phyloP scores from a whole-genome alignment of 257 asterid species.

The Avicennia marina region DNA sequence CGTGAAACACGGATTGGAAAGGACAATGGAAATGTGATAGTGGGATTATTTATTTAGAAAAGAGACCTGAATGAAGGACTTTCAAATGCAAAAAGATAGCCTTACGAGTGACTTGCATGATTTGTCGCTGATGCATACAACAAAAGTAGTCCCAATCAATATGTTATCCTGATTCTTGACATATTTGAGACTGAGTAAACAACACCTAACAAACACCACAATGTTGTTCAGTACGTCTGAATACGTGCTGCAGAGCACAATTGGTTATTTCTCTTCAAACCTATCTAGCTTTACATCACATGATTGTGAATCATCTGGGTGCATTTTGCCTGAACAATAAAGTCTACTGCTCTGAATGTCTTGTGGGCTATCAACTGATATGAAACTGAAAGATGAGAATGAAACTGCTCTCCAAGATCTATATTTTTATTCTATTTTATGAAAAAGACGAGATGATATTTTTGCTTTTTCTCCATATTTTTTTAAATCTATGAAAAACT shows the following conservation, averaged over 20 bases:
- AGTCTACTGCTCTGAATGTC: background rate
- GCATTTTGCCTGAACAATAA: background rate
- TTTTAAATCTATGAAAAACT: too few relatives aligned
- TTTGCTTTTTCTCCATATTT: too few relatives aligned
- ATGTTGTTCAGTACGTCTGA: background rate
- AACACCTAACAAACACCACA: background rate
- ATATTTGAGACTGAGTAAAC: too few relatives aligned
- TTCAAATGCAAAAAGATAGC: background rate
- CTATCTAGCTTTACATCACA: background rate
- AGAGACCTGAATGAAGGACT: background rate
- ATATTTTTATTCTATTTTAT: too few relatives aligned
- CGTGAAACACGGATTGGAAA: too few relatives aligned
- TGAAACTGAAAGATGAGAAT: too few relatives aligned
- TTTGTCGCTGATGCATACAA: background rate
- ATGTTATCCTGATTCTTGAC: slow-evolving; percentile 4
- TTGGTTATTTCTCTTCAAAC: background rate
- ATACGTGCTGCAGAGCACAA: background rate
- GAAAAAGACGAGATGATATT: too few relatives aligned
- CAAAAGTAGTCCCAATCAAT: background rate
- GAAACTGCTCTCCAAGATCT: too few relatives aligned
- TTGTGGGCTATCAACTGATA: background rate
- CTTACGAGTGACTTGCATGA: background rate
- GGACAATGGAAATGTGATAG: too few relatives aligned
- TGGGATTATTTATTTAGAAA: too few relatives aligned
- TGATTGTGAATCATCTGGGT: too few relatives aligned